Percentiles rank a stretch among this genome's conserved stretches.
These are phyloP conservation scores for Backusella morwellensis DNA, from an alignment of 192 early-diverging fungal genomes.

Conservation along the genomic window DNA sequence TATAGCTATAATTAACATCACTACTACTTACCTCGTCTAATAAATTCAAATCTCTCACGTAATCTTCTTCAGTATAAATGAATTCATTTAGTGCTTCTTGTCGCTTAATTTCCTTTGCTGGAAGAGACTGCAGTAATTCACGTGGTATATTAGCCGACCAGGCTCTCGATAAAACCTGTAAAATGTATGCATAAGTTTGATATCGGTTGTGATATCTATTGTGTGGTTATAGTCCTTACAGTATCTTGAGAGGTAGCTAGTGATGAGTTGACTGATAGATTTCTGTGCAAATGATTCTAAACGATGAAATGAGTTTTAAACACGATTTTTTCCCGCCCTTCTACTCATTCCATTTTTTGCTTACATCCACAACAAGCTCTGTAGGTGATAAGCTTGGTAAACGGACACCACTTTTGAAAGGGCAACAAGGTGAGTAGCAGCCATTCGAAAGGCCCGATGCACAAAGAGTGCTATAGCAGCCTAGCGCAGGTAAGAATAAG, in stretches of 20 bases:
- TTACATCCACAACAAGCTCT: background rate
- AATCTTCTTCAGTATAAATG: slow-evolving; percentile 90
- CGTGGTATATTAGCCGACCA: slow-evolving; percentile 80
- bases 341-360: background rate
- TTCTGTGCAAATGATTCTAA: background rate
- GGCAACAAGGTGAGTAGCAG: slow-evolving; percentile 32
- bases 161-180: slow-evolving; percentile 24
- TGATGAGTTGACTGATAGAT: slow-evolving; percentile 32
- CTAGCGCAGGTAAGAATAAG: slow-evolving; percentile 14
- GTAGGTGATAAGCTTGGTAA: background rate
- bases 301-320: background rate
- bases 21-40: slow-evolving; percentile 50
- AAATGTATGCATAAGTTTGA: background rate
- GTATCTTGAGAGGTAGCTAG: slow-evolving; percentile 25
- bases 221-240: background rate
- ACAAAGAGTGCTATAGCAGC: slow-evolving; percentile 25
- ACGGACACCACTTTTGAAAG: slow-evolving; percentile 7
- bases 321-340: background rate
- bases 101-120: slow-evolving; percentile 73
- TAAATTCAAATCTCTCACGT: slow-evolving; percentile 83
- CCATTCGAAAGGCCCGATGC: background rate
- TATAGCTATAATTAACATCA: background rate
- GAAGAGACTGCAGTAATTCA: slow-evolving; percentile 63
- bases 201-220: background rate
- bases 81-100: slow-evolving; percentile 97